Percentiles rank a stretch among this genome's conserved stretches.
Conservation (phyloP, 441 rosid species). For the Adansonia madagascariensis region DNA sequence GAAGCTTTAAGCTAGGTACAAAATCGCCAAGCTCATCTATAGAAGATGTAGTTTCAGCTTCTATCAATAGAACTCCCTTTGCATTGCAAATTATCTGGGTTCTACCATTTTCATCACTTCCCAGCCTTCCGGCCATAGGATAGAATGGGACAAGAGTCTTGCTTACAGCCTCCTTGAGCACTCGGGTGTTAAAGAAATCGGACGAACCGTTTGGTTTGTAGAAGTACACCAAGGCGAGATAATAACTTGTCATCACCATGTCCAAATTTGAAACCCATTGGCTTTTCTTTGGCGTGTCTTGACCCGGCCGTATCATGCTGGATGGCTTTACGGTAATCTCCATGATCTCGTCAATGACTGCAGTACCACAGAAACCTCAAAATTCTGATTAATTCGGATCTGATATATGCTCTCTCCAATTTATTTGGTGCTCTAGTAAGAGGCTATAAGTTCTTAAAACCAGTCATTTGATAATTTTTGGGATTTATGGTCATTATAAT, state of each 20-base stretch:
- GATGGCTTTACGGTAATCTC: too few relatives aligned
- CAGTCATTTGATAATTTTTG: too few relatives aligned
- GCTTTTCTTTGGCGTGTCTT: neutral
- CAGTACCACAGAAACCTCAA: neutral
- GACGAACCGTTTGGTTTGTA: neutral
- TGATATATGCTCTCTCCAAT: neutral
- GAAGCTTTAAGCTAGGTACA: conserved; percentile 22
- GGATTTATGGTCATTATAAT: too few relatives aligned
- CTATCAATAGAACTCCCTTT: conserved; percentile 39
- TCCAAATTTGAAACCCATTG: neutral
- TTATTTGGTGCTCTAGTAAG: too few relatives aligned
- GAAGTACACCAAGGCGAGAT: neutral
- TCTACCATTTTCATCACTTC: conserved; percentile 36
- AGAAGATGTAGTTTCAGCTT: conserved; percentile 38
- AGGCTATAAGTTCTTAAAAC: too few relatives aligned
- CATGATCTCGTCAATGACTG: too few relatives aligned
- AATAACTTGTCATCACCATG: neutral
- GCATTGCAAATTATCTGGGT: conserved; percentile 41
- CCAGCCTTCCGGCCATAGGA: conserved; percentile 48
- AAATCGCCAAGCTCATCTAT: conserved; percentile 36
- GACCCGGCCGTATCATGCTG: too few relatives aligned
- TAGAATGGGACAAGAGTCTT: conserved; percentile 47
- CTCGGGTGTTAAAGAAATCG: neutral
- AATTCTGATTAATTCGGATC: neutral
- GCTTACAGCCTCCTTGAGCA: conserved; percentile 41